phyloP scores from a whole-genome alignment of 129 eudicot species.

The Lonicera japonica region DNA sequence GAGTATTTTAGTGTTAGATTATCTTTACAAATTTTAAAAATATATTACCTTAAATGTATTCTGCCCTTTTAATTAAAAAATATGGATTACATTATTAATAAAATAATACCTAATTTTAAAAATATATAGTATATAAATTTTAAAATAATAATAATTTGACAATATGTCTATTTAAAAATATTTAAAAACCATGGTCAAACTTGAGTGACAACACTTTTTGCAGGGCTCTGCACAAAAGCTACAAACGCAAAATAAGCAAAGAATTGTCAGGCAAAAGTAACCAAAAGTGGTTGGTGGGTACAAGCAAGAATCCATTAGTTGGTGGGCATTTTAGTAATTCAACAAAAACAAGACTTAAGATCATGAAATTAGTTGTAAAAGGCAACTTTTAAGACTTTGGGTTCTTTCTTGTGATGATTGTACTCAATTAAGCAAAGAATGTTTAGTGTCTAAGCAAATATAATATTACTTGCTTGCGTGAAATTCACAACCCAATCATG shows the following conservation, averaged over 20 bases:
- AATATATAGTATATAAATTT: no score
- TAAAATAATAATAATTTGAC: no score
- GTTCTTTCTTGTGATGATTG: slow-evolving; percentile 13
- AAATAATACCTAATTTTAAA: no score
- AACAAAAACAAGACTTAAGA: neutral
- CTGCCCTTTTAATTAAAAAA: no score
- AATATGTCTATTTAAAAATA: no score
- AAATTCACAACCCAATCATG: neutral
- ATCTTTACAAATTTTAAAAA: no score
- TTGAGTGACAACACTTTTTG: no score
- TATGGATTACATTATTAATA: no score
- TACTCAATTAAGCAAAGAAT: slow-evolving; percentile 5
- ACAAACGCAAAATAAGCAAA: neutral
- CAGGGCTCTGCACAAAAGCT: no score
- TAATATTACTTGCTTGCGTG: neutral
- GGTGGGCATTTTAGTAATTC: neutral
- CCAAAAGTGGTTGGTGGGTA: neutral
- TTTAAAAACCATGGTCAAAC: no score
- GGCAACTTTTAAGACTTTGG: slow-evolving; percentile 12
- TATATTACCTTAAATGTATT: no score
- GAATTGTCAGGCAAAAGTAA: neutral
- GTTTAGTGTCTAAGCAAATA: neutral
- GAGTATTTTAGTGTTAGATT: no score
- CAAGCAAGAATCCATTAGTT: neutral
- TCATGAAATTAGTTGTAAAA: neutral